Evolutionary conservation across 2,329 filamentous ascomycete genomes (phyloP), one percentile per base, ranked within the genome.

Genomic region (Ophiostoma montium): DNA sequence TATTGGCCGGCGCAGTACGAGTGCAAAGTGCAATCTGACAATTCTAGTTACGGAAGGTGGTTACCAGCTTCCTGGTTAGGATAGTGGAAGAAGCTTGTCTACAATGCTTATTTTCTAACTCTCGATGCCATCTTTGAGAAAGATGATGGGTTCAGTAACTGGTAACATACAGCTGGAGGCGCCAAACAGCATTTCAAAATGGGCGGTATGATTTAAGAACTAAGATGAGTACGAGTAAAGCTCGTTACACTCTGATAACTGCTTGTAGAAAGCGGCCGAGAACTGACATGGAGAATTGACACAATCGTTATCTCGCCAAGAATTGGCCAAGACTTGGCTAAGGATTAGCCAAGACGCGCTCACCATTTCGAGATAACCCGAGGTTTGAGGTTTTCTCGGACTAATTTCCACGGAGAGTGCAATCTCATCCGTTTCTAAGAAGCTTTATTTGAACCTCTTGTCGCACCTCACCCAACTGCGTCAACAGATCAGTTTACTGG

Each of bases 241-340:
- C 23, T n/a, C n/a, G n/a, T 42, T 42, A 7, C 8, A 35, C 13
- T 10, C 36, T 41, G 38, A 27, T 21, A 8, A 3, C 11, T 41
- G 23, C 13, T 42, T 15, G 16, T n/a, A 15, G n/a, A 30, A 15
- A 9, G 39, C 15, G 21, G 9, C 30, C 2, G 39, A 27, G n/a
- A 3, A n/a, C 38, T 41, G 38, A n/a, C 12, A n/a, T 33, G 31
- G 10, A 42, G 11, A 42, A 8, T 30, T 12, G 16, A 19, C 10
- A 3, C 11, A 42, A 45, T 46, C 44, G 44, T 36, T 46, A 46
- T 46, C 44, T 46, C 44, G 44, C 44, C 44, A 46, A 46, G 44
- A 46, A 3, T 2, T 6, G 11, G 42, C 42, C 42, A 44, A 44
- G 41, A 32, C n/a, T n/a, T 16, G 27, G 30, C 41, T 27, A 44